phyloP scores from a whole-genome alignment of 164 flowering plant genomes.

The Aristolochia fimbriata region DNA sequence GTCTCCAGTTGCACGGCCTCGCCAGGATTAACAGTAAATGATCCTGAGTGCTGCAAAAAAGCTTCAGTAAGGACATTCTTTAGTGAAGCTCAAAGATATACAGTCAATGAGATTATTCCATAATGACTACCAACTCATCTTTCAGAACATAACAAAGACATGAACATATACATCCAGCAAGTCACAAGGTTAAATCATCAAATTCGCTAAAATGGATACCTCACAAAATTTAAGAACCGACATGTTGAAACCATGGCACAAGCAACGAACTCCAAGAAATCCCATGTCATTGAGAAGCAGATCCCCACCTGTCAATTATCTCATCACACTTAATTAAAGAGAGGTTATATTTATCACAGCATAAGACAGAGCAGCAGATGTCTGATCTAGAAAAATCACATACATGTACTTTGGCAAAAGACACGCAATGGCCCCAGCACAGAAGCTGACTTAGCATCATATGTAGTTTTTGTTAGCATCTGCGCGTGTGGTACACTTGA shows the following conservation, averaged over 20 bases:
- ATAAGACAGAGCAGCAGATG: neutral
- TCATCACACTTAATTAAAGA: no score
- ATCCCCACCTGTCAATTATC: constrained; percentile 35
- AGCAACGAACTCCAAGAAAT: constrained; percentile 49
- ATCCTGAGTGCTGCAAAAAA: constrained; percentile 55
- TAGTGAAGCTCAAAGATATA: neutral
- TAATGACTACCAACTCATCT: neutral
- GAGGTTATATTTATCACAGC: neutral
- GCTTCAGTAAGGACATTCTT: neutral
- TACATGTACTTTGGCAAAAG: constrained; percentile 41
- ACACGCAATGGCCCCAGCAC: constrained; percentile 34
- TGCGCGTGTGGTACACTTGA: constrained; percentile 7
- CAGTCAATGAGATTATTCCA: neutral
- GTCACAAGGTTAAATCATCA: neutral
- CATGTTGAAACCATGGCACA: constrained; percentile 48
- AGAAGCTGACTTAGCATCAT: constrained; percentile 14
- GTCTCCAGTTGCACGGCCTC: constrained; percentile 46
- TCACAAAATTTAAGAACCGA: constrained; percentile 54
- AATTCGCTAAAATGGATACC: constrained; percentile 24
- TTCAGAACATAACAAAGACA: neutral
- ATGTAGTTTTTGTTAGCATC: constrained; percentile 11
- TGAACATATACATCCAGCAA: neutral
- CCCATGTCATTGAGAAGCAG: constrained; percentile 52
- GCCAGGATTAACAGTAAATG: constrained; percentile 40
- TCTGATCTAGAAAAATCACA: constrained; percentile 13